Percentiles rank a stretch among this genome's conserved stretches.
phyloP scores from a whole-genome alignment of 495 filamentous ascomycete genomes.

The Peziza echinospora region DNA sequence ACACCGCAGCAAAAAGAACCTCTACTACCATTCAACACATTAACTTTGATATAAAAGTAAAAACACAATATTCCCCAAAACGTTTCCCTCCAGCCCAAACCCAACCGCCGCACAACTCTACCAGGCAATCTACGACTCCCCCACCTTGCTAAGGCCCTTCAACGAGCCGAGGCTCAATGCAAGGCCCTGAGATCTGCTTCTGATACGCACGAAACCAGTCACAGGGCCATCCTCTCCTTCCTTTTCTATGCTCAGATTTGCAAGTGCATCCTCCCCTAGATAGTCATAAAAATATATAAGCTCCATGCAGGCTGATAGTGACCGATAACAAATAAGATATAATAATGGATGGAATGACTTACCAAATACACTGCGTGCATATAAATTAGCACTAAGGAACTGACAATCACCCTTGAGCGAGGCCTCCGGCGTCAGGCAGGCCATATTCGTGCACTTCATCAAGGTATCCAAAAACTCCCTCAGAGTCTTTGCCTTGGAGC shows the following conservation, averaged over 20 bases:
- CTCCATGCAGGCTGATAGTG: slow-evolving; percentile 10
- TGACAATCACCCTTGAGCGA: slow-evolving; percentile 94
- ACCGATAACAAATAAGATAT: background rate
- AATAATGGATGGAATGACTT: slow-evolving; percentile 24
- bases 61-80: background rate
- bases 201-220: slow-evolving; percentile 96
- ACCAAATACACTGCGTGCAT: slow-evolving; percentile 97
- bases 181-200: slow-evolving; percentile 88
- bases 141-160: slow-evolving; percentile 81
- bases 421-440: slow-evolving; percentile 86
- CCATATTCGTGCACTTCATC: slow-evolving; percentile 98
- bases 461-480: slow-evolving; percentile 84
- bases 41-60: no score
- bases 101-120: background rate
- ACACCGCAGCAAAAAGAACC: no score
- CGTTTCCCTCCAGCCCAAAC: background rate
- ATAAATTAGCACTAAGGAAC: slow-evolving; percentile 92
- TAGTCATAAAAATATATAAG: no score
- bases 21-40: no score
- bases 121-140: slow-evolving; percentile 12
- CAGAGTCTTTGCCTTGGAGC: slow-evolving; percentile 80
- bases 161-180: slow-evolving; percentile 83
- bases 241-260: slow-evolving; percentile 95
- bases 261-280: slow-evolving; percentile 94
- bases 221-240: slow-evolving; percentile 88